phyloP scores from a whole-genome alignment of 2,329 filamentous ascomycete species.

The Fusarium azukiicola region DNA sequence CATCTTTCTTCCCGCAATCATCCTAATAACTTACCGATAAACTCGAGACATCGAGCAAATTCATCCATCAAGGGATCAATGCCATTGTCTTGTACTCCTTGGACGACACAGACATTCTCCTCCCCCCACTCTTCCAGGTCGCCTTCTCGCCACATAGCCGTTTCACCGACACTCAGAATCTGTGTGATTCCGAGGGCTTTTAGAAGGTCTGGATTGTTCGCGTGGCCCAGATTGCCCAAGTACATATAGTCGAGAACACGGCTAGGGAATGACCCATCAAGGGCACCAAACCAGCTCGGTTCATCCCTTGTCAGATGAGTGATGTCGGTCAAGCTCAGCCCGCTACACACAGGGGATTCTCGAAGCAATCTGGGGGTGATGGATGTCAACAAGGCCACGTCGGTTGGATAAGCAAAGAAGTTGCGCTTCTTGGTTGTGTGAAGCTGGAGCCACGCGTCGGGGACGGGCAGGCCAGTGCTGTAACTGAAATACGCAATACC shows the following conservation, averaged over 20 bases:
- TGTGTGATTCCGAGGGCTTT: conserved; percentile 90
- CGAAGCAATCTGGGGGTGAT: conserved; percentile 88
- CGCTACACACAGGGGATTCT: conserved; percentile 80
- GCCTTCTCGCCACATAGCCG: conserved; percentile 88
- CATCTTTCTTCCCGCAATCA: neutral
- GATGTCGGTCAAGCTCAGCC: conserved; percentile 74
- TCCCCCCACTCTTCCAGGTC: conserved; percentile 86
- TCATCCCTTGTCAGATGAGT: conserved; percentile 76
- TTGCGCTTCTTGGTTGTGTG: conserved; percentile 92
- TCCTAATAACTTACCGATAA: conserved; percentile 88
- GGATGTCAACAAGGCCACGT: conserved; percentile 89
- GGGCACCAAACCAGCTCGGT: conserved; percentile 89
- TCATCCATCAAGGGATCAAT: conserved; percentile 95
- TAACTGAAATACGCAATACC: conserved; percentile 97
- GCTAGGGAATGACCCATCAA: conserved; percentile 96
- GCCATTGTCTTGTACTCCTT: conserved; percentile 96
- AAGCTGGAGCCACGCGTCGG: conserved; percentile 92
- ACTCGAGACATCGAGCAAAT: conserved; percentile 91
- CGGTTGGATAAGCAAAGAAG: conserved; percentile 97
- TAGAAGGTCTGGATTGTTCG: conserved; percentile 94
- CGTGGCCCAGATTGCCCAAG: conserved; percentile 94
- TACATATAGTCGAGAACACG: conserved; percentile 97
- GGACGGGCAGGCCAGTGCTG: conserved; percentile 89
- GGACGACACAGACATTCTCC: conserved; percentile 90
- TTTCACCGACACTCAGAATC: conserved; percentile 95